Conservation (phyloP, 331 rosid species). For the Acacia concinna region DNA sequence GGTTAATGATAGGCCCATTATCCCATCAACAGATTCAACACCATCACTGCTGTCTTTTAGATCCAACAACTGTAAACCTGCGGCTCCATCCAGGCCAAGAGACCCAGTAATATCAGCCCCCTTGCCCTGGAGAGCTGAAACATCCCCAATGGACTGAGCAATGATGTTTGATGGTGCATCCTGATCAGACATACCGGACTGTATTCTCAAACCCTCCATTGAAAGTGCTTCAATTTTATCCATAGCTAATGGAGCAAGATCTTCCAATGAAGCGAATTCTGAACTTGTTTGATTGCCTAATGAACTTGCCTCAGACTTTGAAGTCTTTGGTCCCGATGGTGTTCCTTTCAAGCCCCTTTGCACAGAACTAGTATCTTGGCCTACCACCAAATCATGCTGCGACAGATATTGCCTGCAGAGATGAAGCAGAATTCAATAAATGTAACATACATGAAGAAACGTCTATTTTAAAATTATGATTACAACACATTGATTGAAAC, state of each 20-base stretch:
- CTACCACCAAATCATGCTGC: conserved; percentile 52
- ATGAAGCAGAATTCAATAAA: conserved; percentile 34
- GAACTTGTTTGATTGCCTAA: conserved; percentile 48
- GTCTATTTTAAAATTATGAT: conserved; percentile 7
- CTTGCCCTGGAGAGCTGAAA: conserved; percentile 79
- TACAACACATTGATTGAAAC: conserved; percentile 30
- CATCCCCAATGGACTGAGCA: conserved; percentile 62
- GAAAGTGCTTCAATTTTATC: conserved; percentile 99
- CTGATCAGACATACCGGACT: conserved; percentile 84
- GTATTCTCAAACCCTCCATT: conserved; percentile 94
- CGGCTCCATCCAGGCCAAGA: conserved; percentile 90
- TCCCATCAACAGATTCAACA: conserved; percentile 55
- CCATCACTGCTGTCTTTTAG: conserved; percentile 55
- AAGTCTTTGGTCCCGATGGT: conserved; percentile 47
- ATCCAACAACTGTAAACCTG: conserved; percentile 88
- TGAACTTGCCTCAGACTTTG: conserved; percentile 41
- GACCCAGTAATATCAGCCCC: conserved; percentile 58
- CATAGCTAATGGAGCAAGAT: conserved; percentile 97
- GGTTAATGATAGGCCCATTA: conserved; percentile 87
- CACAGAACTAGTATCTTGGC: conserved; percentile 36
- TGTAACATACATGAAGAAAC: conserved; percentile 8
- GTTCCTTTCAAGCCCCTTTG: conserved; percentile 42
- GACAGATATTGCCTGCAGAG: conserved; percentile 52
- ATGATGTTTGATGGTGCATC: conserved; percentile 85
- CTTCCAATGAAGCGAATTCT: conserved; percentile 84